Percentiles rank a stretch among this genome's conserved stretches.
Evolutionary conservation across 306 rosid genomes (phyloP).

Genomic region (Pyrus bretschneideri): DNA sequence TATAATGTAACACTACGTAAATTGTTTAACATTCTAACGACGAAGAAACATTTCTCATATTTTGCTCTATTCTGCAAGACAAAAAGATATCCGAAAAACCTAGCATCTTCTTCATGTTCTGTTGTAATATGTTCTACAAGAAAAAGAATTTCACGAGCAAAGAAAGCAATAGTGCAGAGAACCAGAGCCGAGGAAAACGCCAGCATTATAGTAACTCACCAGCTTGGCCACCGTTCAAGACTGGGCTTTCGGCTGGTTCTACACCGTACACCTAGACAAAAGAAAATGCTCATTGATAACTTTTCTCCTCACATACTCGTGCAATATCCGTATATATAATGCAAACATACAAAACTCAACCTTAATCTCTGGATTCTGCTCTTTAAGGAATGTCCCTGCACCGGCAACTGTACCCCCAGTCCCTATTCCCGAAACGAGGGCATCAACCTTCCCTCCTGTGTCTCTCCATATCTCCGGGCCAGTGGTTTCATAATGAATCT

Average conservation of each 20-base stretch:
- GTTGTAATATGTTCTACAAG: neutral
- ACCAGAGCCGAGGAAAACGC: neutral
- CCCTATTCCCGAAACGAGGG: conserved; percentile 70
- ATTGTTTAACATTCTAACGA: too few species aligned
- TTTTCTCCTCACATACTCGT: neutral
- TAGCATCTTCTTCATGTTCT: too few species aligned
- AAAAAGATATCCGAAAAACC: too few species aligned
- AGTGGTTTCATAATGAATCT: conserved; percentile 86
- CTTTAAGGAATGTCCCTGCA: conserved; percentile 66
- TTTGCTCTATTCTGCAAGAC: too few species aligned
- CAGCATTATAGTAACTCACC: conserved; percentile 33
- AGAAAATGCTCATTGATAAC: neutral
- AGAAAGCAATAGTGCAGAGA: neutral
- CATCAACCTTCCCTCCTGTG: conserved; percentile 59
- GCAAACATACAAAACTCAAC: conserved; percentile 19
- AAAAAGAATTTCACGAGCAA: neutral
- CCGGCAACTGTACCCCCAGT: conserved; percentile 78
- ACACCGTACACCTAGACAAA: conserved; percentile 57
- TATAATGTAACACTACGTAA: neutral
- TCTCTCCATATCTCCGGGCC: conserved; percentile 95
- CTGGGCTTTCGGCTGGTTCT: conserved; percentile 77
- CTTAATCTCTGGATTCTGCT: conserved; percentile 65
- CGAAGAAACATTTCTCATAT: too few species aligned
- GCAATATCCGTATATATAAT: neutral
- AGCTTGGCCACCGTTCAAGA: conserved; percentile 65